Percentiles rank a stretch among this genome's conserved stretches.
Conservation (phyloP, 495 filamentous ascomycete species). For the Aspergillus saccharolyticus region DNA sequence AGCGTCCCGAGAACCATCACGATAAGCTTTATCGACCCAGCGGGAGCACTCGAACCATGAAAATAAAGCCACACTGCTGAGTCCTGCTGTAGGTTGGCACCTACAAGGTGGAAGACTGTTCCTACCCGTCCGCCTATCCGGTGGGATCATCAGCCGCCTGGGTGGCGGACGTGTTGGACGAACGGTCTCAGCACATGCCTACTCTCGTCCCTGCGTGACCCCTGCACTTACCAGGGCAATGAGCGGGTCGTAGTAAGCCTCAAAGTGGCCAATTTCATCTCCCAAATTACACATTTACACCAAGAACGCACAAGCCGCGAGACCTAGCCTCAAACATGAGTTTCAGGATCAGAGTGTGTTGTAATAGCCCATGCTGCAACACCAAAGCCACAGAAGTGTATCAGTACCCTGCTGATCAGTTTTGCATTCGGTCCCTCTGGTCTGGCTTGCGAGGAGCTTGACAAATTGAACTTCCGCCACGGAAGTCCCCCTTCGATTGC, state of each 20-base stretch:
- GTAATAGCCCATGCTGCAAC: not conserved
- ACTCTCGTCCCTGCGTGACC: not conserved
- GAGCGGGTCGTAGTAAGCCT: not conserved
- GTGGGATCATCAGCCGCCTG: not conserved
- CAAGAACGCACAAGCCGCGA: not conserved
- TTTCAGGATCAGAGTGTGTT: not conserved
- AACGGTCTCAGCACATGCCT: not conserved
- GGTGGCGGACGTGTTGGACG: not conserved
- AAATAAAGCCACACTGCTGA: not conserved
- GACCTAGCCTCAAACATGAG: not conserved
- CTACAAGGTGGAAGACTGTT: not conserved
- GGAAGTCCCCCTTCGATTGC: too few species aligned
- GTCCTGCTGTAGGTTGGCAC: not conserved
- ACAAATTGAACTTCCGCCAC: too few species aligned
- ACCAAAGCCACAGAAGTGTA: not conserved
- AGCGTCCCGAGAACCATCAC: not conserved
- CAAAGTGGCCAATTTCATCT: not conserved
- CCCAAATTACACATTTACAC: not conserved
- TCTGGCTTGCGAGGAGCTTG: too few species aligned
- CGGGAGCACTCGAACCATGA: not conserved
- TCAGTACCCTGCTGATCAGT: not conserved
- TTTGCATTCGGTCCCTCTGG: too few species aligned
- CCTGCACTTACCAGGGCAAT: not conserved
- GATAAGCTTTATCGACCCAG: not conserved
- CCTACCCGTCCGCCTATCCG: not conserved